Evolutionary conservation across 2,329 filamentous ascomycete species (phyloP), one percentile per base, ranked within the genome.

Genomic region (Tolypocladium ovalisporum): DNA sequence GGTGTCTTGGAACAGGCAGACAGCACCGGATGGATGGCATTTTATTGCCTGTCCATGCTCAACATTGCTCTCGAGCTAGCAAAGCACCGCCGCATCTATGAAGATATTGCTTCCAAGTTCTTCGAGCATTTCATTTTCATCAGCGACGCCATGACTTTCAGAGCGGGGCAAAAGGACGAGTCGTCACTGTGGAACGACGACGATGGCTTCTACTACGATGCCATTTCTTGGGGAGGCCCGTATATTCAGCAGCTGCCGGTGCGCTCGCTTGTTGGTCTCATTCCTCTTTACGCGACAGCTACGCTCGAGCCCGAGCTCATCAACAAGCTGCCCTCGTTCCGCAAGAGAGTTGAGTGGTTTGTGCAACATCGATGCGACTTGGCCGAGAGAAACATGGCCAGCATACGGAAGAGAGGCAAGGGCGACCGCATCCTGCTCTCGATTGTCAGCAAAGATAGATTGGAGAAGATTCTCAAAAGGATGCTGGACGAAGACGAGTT

Each of bases 51-150:
- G 61, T 91, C 86, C 75, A 97, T 97, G 93, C 80, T 97, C 67
- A 97, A 97, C 74, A 97, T 97, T 67, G 87, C 92, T 17, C 81
- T 97, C 15, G 94, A 97, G 75, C 80, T 97, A 63, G 92, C 93
- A 59, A 97, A 97, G 76, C 90, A 97, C 71, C 87, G 94, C 52
- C 87, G 92, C 44, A 96, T 87, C 58, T 97, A 97, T 71, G 93
- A 97, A 76, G 93, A 97, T 68, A 88, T 97, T 76, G 92, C 93
- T 1, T 95, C 91, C 54, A 97, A 97, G 74, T 97, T 97, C 78
- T 97, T 97, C 67, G 94, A 97, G 76, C 94, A 97, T 68, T 97
- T 97, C 74, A 89, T 97, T 68, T 86, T 97, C 71, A 97, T 97
- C 71, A 95, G 90, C 68, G 94, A 97, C 75, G 94, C 93, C 58